phyloP scores from a whole-genome alignment of 495 filamentous ascomycete species.

The Pyronema domesticum region DNA sequence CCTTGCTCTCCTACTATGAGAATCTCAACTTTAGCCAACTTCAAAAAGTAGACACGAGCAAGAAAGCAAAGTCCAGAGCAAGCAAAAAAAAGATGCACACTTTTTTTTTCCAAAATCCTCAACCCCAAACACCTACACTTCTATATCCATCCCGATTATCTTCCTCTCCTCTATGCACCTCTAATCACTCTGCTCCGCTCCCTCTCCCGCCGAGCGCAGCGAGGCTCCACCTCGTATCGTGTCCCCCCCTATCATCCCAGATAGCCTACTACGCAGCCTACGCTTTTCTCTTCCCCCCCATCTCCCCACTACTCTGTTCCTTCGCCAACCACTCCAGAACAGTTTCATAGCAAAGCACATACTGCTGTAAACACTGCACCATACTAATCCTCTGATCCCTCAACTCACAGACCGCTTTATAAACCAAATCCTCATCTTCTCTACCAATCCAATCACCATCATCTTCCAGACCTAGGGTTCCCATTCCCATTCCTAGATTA shows the following conservation, averaged over 20 bases:
- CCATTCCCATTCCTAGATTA: constrained; percentile 5
- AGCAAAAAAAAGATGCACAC: no score
- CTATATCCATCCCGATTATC: no score
- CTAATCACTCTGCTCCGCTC: no score
- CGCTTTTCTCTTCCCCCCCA: constrained; percentile 24
- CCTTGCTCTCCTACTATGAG: no score
- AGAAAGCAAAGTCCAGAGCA: no score
- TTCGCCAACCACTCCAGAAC: constrained; percentile 69
- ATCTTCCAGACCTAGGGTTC: constrained; percentile 32
- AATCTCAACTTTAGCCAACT: no score
- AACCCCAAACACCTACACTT: no score
- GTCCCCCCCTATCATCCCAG: neutral
- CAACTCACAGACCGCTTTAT: constrained; percentile 77
- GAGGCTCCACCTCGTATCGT: no score
- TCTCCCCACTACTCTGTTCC: constrained; percentile 21
- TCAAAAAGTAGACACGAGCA: no score
- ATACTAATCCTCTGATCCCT: constrained; percentile 76
- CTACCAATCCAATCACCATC: constrained; percentile 36
- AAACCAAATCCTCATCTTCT: constrained; percentile 56
- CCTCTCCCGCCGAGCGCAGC: no score
- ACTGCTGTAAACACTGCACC: constrained; percentile 92
- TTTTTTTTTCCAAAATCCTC: no score
- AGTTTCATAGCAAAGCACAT: constrained; percentile 90
- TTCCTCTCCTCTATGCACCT: no score
- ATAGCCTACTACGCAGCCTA: neutral